Base-by-base conservation (phyloP, 208 protist species). In the Leishmania guyanensis region DNA sequence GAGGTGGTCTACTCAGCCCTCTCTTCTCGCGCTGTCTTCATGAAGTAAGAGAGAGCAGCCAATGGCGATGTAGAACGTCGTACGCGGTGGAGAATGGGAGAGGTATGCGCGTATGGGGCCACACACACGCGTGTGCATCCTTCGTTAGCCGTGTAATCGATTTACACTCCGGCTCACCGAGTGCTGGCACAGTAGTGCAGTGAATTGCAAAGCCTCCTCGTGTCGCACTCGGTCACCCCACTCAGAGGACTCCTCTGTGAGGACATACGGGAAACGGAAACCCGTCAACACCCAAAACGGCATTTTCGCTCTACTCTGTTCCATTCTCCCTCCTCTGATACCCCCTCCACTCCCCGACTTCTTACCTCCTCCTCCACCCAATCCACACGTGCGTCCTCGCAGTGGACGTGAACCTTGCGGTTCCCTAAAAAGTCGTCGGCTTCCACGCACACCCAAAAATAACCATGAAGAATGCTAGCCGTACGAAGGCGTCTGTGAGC, bases 391-490 rank as follows among this genome's bases (percentile, higher is more conserved):
- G 51, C n/a, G 36, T 26, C n/a, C 54, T 53, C 29, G 80, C 71
- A 36, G 36, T 22, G 14, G 50, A n/a, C 22, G 17, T 48, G 16
- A 20, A 58, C 1, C 53, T 43, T 77, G 0, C 5, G 14, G 22
- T 29, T 36, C 20, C 8, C 22, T 12, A 29, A 17, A 54, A 73
- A 46, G 43, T 46, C 4, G 20, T 53, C 10, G 14, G 48, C 14
- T 70, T 51, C n/a, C 48, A 48, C 39, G 5, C 33, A 46, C 16
- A 0, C 6, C 43, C 43, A 0, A 16, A 51, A 73, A 48, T 4
- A 54, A 73, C 14, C 17, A 78, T 80, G 39, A 60, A 53, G 56
- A 82, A 81, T 39, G 39, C 36, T 0, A 33, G 48, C 9, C 71
- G 78, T 6, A 10, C 1, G 22, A 82, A 56, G 74, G 14, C 73